Evolutionary conservation across 75 land plant genomes (phyloP), one percentile per base, ranked within the genome.

Genomic region (Picea glauca): DNA sequence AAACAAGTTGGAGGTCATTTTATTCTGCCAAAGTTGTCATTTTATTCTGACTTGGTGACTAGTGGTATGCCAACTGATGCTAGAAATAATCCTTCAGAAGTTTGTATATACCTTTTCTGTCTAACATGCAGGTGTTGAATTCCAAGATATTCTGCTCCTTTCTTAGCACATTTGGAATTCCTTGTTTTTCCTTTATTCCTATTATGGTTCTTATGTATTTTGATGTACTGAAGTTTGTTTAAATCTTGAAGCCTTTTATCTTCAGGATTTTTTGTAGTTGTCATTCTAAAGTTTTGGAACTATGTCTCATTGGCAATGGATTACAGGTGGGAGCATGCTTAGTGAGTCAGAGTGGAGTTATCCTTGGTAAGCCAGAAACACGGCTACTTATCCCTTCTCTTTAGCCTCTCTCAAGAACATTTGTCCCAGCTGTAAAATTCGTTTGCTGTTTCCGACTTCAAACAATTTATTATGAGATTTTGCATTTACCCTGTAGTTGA

Each of bases 261-360:
- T 65, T 65, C n/a, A 31, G 33, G 68, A 18, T 14, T 65, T 14
- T n/a, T 65, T 26, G 66, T 65, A 18, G 14, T 32, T 66, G 1
- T 17, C 14, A 18, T 66, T 21, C 38, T 70, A 46, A 70, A 70
- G 70, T 40, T 20, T 20, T 20, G 20, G 20, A 38, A 18, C 43
- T 40, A 12, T 18, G 38, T 43, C 9, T 8, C 9, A 21, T 70
- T 46, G 2, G 21, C 20, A 26, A 76, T 76, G 12, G 20, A 58
- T 58, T 86, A 80, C 64, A 95, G 98, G 98, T 96, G 77, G 99
- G 99, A 57, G 99, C 97, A 57, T 96, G 99, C 86, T 83, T 96
- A 78, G 99, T 96, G 61, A 94, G 94, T 87, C 88, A 96, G 84
- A 87, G 88, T 78, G 87, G 87, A 33, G 81, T 96, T 62, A 94